Evolutionary conservation across 2,329 filamentous ascomycete species (phyloP).

Genomic region (Penicillium sp.): DNA sequence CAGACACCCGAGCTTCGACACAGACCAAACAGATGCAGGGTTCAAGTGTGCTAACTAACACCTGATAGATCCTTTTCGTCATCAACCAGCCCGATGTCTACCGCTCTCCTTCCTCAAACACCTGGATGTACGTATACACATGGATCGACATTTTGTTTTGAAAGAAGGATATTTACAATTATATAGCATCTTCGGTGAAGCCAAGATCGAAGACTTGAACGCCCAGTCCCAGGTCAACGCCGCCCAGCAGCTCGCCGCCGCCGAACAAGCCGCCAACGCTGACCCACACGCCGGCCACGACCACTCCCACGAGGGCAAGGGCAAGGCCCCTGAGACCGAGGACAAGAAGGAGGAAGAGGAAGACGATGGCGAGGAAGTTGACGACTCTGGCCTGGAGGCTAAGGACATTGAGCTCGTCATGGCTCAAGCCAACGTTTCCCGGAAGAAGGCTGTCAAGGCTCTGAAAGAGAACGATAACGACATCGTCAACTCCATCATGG

Average conservation of each 20-base stretch:
- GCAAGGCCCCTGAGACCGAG: conserved; percentile 60
- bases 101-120: conserved; percentile 99
- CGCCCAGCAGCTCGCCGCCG: conserved; percentile 86
- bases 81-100: conserved; percentile 99
- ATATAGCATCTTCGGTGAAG: conserved; percentile 93
- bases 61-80: conserved; percentile 86
- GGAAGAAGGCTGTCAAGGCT: conserved; percentile 98
- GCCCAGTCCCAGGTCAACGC: conserved; percentile 94
- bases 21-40: background rate
- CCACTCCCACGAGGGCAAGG: conserved; percentile 54
- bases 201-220: conserved; percentile 99
- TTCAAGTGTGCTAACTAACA: conserved; percentile 9
- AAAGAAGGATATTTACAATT: conserved; percentile 22
- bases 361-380: conserved; percentile 92
- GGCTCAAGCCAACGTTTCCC: conserved; percentile 92
- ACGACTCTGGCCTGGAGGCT: conserved; percentile 88
- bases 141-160: background rate
- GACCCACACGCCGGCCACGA: conserved; percentile 60
- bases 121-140: conserved; percentile 79
- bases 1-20: too few relatives aligned
- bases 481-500: conserved; percentile 99
- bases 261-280: conserved; percentile 60
- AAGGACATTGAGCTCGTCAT: conserved; percentile 99
- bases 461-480: conserved; percentile 97
- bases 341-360: conserved; percentile 72